Evolutionary conservation across 768 basidiomycete genomes (phyloP), one percentile per base, ranked within the genome.

Genomic region (Russula sp.): DNA sequence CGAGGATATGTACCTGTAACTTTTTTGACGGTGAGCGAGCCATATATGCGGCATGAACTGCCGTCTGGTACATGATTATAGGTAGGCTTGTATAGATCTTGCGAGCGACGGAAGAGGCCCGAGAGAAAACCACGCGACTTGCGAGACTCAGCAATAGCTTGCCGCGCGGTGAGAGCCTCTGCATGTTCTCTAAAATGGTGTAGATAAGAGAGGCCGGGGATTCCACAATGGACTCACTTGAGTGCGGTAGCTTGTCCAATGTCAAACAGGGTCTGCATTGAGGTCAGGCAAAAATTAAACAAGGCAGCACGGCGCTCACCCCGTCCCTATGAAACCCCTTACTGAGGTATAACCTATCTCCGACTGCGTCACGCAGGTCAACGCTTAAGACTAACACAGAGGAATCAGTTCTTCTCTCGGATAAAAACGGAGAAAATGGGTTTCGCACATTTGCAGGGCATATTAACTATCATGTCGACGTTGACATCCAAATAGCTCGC

Each of bases 291-390:
- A 60, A 14, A 7, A 20, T 53, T 13, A 65, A 49, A 61, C 67
- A 52, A 5, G 16, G 48, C 38, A 22, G 48, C 16, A 24, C 18
- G 18, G 54, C 59, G 78, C 83, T 65, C 72, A 92, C 90, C 44
- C 94, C 93, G 70, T 99, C 95, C 60, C 93, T 85, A 62, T 80
- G 84, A 72, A 98, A 85, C 28, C 84, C 85, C 65, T 83, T 80
- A 70, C 85, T 94, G 63, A 98, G 81, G 73, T 88, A 90, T 36
- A 99, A 72, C 48, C 96, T 80, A 73, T 99, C 96, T 2, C 96
- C 96, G n/a, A 97, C 82, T 0, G 90, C 90, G 73, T 99, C 96
- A 63, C 94, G 80, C 65, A 99, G 73, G 73, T 98, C 96, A 28
- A 98, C 89, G 55, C 84, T 87, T 57, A 98, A 78, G 72, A 81